Conservation (phyloP, 257 asterid species). For the Gentiana straminea region DNA sequence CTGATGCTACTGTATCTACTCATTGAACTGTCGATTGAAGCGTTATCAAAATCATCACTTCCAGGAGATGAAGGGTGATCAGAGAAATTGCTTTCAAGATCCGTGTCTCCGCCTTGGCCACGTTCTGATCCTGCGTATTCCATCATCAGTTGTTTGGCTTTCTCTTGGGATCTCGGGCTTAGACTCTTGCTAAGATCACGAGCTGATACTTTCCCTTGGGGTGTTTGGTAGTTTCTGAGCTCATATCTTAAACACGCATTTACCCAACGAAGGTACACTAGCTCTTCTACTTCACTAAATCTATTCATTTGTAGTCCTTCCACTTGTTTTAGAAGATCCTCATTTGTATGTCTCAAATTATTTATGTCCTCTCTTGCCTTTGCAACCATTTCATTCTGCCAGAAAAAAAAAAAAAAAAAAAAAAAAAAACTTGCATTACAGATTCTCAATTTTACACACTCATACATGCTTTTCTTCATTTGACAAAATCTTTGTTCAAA, state of each 20-base stretch:
- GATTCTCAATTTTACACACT: too few species aligned
- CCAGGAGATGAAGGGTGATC: conserved; percentile 66
- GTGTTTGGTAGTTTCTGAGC: conserved; percentile 77
- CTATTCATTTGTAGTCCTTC: conserved; percentile 97
- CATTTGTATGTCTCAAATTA: conserved; percentile 59
- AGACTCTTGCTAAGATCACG: conserved; percentile 69
- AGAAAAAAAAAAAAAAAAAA: conserved; percentile 6
- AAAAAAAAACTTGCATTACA: too few species aligned
- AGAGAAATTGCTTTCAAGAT: conserved; percentile 73
- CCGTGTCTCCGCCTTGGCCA: conserved; percentile 80
- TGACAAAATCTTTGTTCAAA: too few species aligned
- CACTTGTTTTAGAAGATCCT: conserved; percentile 82
- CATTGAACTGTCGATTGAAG: conserved; percentile 59
- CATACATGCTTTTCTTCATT: too few species aligned
- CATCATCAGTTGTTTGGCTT: conserved; percentile 78
- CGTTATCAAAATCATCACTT: conserved; percentile 78
- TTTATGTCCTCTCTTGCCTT: conserved; percentile 66
- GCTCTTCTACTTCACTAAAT: conserved; percentile 95
- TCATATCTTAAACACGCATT: conserved; percentile 86
- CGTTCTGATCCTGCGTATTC: conserved; percentile 96
- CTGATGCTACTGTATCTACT: conserved; percentile 64
- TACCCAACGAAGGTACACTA: conserved; percentile 97
- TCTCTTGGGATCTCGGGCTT: conserved; percentile 86
- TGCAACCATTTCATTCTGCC: conserved; percentile 82
- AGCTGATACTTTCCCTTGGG: conserved; percentile 69